phyloP scores from a whole-genome alignment of 2,329 filamentous ascomycete genomes.

The Septoria linicola region DNA sequence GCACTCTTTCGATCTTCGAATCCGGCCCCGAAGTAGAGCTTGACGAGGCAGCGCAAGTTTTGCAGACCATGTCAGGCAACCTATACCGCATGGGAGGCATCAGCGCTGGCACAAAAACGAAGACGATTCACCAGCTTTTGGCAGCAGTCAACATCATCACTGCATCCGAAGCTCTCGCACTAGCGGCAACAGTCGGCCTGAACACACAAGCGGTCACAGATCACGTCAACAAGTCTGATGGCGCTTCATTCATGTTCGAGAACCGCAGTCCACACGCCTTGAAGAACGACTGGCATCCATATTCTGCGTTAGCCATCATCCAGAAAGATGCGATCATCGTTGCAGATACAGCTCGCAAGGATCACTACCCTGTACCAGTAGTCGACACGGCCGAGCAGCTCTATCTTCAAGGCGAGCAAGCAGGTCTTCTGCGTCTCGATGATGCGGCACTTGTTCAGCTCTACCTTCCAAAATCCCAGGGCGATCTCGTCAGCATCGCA shows the following conservation, averaged over 20 bases:
- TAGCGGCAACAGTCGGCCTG: conserved; percentile 54
- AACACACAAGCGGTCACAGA: conserved; percentile 53
- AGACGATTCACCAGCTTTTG: conserved; percentile 59
- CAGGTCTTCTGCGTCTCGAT: conserved; percentile 57
- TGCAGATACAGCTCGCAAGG: conserved; percentile 61
- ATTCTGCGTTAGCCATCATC: conserved; percentile 49
- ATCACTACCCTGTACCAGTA: conserved; percentile 60
- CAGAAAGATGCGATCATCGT: conserved; percentile 60
- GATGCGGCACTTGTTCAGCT: conserved; percentile 58
- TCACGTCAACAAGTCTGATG: conserved; percentile 44
- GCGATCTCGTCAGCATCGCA: conserved; percentile 37
- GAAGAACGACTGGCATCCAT: conserved; percentile 50
- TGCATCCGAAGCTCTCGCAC: conserved; percentile 57
- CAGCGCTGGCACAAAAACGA: conserved; percentile 56
- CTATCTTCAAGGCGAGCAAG: conserved; percentile 60
- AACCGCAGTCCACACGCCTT: conserved; percentile 56
- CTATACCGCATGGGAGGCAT: conserved; percentile 58
- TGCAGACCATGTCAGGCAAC: conserved; percentile 67
- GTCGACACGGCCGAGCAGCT: conserved; percentile 63
- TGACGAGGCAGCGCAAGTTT: conserved; percentile 56
- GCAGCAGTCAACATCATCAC: conserved; percentile 59
- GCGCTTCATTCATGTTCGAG: conserved; percentile 57
- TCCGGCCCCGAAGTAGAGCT: conserved; percentile 56
- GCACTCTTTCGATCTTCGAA: conserved; percentile 74
- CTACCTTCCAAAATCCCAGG: conserved; percentile 43